Percentiles rank a stretch among this genome's conserved stretches.
Conservation (phyloP, 768 basidiomycete genomes). For the Pulveroboletus sp. region DNA sequence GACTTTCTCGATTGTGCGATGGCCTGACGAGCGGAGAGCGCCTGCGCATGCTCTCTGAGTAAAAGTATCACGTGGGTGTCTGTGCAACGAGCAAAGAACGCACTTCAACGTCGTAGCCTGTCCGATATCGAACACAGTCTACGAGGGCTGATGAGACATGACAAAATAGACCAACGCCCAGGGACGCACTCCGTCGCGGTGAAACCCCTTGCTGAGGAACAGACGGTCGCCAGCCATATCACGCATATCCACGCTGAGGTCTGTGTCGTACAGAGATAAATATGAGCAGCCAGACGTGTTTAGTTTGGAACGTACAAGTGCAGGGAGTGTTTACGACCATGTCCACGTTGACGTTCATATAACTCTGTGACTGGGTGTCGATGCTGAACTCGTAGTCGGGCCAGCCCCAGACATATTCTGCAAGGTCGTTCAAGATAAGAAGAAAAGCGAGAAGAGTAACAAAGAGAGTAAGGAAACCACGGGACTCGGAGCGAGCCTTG, state of each 20-base stretch:
- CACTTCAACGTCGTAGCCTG: conserved; percentile 73
- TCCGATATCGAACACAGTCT: conserved; percentile 78
- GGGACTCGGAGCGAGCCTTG: conserved; percentile 70
- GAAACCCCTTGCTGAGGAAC: conserved; percentile 73
- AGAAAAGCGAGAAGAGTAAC: conserved; percentile 62
- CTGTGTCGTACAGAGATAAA: conserved; percentile 36
- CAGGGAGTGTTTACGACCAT: conserved; percentile 92
- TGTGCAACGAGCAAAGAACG: conserved; percentile 9
- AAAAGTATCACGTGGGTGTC: neutral
- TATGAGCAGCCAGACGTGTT: neutral
- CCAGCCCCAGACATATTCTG: conserved; percentile 93
- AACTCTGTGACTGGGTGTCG: conserved; percentile 55
- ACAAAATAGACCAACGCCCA: neutral
- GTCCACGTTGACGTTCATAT: conserved; percentile 86
- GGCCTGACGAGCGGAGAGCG: conserved; percentile 65
- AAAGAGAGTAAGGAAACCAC: conserved; percentile 77
- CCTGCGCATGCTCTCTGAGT: conserved; percentile 55
- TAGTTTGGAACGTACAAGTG: conserved; percentile 57
- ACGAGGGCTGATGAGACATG: neutral
- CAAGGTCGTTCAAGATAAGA: conserved; percentile 81
- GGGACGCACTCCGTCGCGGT: conserved; percentile 72
- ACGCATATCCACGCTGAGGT: conserved; percentile 80
- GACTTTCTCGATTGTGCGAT: conserved; percentile 69
- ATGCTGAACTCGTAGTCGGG: conserved; percentile 87
- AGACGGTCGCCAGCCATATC: conserved; percentile 93